These are phyloP conservation scores for Fonsecaea erecta DNA, from an alignment of 2,329 filamentous ascomycete species.

Conservation along the genomic window DNA sequence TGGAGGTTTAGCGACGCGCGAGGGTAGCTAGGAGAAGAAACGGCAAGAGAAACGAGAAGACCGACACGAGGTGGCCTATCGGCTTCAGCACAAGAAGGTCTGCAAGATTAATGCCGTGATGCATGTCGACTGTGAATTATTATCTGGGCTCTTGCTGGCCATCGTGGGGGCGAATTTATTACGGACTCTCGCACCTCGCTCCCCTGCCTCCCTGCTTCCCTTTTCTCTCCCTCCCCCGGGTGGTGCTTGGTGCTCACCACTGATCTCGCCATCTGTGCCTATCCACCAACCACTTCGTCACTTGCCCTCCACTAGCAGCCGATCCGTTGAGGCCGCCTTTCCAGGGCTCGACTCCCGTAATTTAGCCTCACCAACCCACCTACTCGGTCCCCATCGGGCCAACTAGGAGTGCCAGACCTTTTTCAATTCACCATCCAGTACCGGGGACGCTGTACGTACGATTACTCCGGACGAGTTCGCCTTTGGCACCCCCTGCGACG, in stretches of 20 bases:
- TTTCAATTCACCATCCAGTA: background rate
- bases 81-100: background rate
- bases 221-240: conserved; percentile 4
- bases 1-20: background rate
- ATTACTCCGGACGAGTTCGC: background rate
- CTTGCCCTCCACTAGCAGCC: background rate
- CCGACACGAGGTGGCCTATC: conserved; percentile 10
- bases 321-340: conserved; percentile 1
- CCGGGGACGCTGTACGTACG: background rate
- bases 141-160: conserved; percentile 8
- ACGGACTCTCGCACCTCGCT: conserved; percentile 2
- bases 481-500: background rate
- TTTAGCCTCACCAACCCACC: conserved; percentile 11
- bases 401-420: background rate
- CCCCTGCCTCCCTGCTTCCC: conserved; percentile 4
- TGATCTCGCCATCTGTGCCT: conserved; percentile 14
- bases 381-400: background rate
- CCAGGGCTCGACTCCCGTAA: conserved; percentile 15
- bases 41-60: conserved; percentile 15
- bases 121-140: background rate
- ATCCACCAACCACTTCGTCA: conserved; percentile 9
- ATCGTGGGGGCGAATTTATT: conserved; percentile 18
- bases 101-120: conserved; percentile 8
- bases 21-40: conserved; percentile 1
- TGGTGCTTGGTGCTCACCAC: conserved; percentile 13